Base-by-base conservation (phyloP, 768 basidiomycete species). In the Clavaria fumosa region DNA sequence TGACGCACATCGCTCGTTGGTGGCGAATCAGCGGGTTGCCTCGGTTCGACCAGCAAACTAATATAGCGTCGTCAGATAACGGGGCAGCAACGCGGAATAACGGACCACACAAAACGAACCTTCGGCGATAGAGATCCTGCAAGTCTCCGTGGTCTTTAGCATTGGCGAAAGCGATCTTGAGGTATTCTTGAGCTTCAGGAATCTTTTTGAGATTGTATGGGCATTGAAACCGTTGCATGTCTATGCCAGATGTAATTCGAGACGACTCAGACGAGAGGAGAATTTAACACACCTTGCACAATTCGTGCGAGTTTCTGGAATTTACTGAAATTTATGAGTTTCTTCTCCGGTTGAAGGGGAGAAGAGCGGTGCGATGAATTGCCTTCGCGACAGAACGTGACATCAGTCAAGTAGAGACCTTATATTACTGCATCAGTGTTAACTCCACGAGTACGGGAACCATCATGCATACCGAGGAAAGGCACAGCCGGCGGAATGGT, bases 311-410 rank as follows among this genome's bases (percentile, higher is more conserved):
- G 67, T 53, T 86, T 93, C 51, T 83, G 81, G 49, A 95, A 97
- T 56, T 95, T 93, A 57, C 91, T 93, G 51, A 95, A 90, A 58
- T 99, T 99, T 53, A 97, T 67, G 26, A 99, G 60, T 48, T 76
- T 82, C 57, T 84, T 78, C 41, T 69, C 69, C 1, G 79, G 65
- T 38, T 75, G 75, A 40, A 72, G 55, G 0, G 89, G 83, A 4
- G 90, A 84, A 11, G 75, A 70, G 45, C 93, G 71, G 47, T 79
- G 66, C 10, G 83, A 79, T 11, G 85, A 80, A 53, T 96, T 96
- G 14, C 93, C 93, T 50, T 96, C 93, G 27, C 83, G 75, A 52
- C 88, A 93, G 58, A 97, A 97, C 4, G 89, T 96, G 42, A 95
- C 69, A 55, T 91, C 89, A 7, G 89, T 89, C 44, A 91, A 61